Conservation (phyloP, 116 monocot genomes). For the Trichopus zeylanicus region DNA sequence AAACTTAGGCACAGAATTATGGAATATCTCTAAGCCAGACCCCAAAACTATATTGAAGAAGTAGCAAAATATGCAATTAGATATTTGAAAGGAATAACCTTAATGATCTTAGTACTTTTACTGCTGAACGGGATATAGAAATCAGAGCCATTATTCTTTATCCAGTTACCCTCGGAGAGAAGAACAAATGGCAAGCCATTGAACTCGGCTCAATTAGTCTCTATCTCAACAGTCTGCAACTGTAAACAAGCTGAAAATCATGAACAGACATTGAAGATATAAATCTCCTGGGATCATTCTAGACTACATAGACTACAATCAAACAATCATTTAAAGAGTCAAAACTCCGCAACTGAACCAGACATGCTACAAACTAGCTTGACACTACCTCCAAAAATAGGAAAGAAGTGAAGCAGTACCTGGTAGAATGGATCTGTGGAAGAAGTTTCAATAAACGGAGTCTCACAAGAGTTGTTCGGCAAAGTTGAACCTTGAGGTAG, state of each 20-base stretch:
- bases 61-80: too few relatives aligned
- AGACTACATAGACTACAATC: too few relatives aligned
- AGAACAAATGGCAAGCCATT: conserved; percentile 82
- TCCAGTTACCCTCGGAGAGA: conserved; percentile 57
- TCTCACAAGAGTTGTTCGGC: conserved; percentile 61
- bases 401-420: conserved; percentile 25
- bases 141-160: conserved; percentile 79
- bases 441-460: conserved; percentile 43
- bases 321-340: too few relatives aligned
- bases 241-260: conserved; percentile 3
- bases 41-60: too few relatives aligned
- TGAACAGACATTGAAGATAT: background rate
- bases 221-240: conserved; percentile 67
- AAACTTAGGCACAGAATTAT: too few relatives aligned
- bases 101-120: conserved; percentile 17
- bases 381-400: too few relatives aligned
- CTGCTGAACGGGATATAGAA: conserved; percentile 61
- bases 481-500: conserved; percentile 57
- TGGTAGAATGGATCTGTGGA: conserved; percentile 30
- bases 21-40: too few relatives aligned
- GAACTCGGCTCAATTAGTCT: conserved; percentile 44
- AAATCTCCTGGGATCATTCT: too few relatives aligned
- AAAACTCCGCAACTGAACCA: too few relatives aligned
- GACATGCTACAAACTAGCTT: too few relatives aligned
- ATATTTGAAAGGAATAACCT: conserved; percentile 31